These are phyloP conservation scores for Lactarius trivialis DNA, from an alignment of 768 basidiomycete genomes.

Conservation along the genomic window DNA sequence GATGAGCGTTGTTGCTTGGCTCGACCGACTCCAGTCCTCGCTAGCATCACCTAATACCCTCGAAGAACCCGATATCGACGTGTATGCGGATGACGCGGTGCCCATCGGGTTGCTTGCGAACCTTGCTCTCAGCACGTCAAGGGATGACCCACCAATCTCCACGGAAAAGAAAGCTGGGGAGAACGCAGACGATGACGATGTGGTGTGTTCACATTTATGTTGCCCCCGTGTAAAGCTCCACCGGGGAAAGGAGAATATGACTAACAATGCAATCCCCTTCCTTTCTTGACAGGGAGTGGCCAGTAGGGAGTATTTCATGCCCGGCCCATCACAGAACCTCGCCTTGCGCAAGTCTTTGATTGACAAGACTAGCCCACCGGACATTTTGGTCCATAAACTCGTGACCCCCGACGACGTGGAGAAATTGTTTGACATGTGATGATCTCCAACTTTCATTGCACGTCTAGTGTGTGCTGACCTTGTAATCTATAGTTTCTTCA, in stretches of 20 bases:
- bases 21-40: slow-evolving; percentile 57
- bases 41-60: slow-evolving; percentile 25
- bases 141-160: slow-evolving; percentile 31
- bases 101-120: slow-evolving; percentile 73
- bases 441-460: slow-evolving; percentile 29
- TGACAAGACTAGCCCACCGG: slow-evolving; percentile 75
- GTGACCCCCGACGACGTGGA: slow-evolving; percentile 75
- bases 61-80: slow-evolving; percentile 28
- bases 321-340: slow-evolving; percentile 71
- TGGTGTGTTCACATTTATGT: slow-evolving; percentile 10
- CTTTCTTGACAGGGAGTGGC: slow-evolving; percentile 60
- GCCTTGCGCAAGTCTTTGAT: slow-evolving; percentile 63
- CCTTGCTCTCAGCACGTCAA: slow-evolving; percentile 54
- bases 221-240: too few relatives aligned
- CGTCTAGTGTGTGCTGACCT: neutral
- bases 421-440: slow-evolving; percentile 73
- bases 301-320: slow-evolving; percentile 73
- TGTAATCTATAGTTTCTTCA: slow-evolving; percentile 49
- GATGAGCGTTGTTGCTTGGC: slow-evolving; percentile 63
- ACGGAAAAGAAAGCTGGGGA: slow-evolving; percentile 14
- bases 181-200: slow-evolving; percentile 30
- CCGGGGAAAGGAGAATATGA: neutral
- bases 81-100: slow-evolving; percentile 52
- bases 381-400: slow-evolving; percentile 74
- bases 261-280: neutral